phyloP scores from a whole-genome alignment of 176 grass and related monocot species.

The Elymus sibiricus region DNA sequence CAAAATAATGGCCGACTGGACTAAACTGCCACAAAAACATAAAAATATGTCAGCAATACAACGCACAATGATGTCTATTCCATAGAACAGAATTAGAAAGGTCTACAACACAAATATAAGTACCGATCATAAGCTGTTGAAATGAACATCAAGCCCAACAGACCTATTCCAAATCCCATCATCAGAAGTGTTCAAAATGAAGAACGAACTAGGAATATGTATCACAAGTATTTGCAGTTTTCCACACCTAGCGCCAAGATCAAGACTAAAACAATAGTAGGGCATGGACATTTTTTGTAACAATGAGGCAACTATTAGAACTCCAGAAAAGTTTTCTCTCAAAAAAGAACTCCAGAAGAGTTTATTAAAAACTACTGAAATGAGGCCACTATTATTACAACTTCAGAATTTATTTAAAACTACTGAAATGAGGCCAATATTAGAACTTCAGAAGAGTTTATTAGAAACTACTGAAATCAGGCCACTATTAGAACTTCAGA shows the following conservation, averaged over 20 bases:
- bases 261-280: background rate
- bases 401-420: background rate
- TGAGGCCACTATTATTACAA: background rate
- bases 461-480: too few relatives aligned
- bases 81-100: background rate
- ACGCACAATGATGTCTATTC: background rate
- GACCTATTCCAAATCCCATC: conserved; percentile 13
- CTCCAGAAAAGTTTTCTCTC: background rate
- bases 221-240: conserved; percentile 8
- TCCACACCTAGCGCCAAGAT: background rate
- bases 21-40: conserved; percentile 69
- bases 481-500: background rate
- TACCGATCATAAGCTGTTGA: background rate
- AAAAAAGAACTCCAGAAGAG: too few relatives aligned
- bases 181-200: background rate
- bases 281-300: background rate
- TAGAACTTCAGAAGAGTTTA: background rate
- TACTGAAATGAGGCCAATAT: background rate
- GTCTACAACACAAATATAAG: background rate
- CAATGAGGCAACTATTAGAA: background rate
- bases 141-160: background rate
- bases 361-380: background rate
- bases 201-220: background rate
- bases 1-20: conserved; percentile 96
- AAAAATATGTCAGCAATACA: conserved; percentile 16